Evolutionary conservation across 169 alveolate genomes (phyloP).

Genomic region (Eimeria necatrix): DNA sequence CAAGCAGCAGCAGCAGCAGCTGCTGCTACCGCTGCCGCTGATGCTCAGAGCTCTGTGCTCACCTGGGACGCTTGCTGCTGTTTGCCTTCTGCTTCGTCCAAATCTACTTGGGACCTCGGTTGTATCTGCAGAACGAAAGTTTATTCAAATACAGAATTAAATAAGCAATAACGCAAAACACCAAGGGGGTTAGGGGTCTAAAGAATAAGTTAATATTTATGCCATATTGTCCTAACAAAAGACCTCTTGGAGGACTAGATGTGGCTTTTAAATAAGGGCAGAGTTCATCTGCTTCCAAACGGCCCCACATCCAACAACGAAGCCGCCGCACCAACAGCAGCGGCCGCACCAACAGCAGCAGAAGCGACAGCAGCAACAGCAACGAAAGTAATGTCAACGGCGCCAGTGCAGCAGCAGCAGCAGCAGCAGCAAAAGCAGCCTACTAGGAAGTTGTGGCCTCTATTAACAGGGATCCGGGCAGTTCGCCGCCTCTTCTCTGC

Average conservation of each 20-base stretch:
- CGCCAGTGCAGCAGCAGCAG: not conserved
- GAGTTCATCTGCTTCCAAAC: too few relatives aligned
- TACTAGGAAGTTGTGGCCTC: constrained; percentile 72
- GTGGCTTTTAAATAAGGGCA: not conserved
- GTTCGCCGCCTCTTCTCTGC: constrained; percentile 45
- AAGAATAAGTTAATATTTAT: not conserved
- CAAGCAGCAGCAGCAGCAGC: too few relatives aligned
- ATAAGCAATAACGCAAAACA: too few relatives aligned
- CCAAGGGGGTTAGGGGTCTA: constrained; percentile 10
- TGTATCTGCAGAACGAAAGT: not conserved
- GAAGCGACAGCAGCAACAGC: not conserved
- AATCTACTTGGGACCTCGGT: not conserved
- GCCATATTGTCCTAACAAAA: constrained; percentile 25
- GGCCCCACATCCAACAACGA: too few relatives aligned
- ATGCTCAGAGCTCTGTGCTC: not conserved
- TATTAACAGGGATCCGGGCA: constrained; percentile 57
- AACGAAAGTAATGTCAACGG: not conserved
- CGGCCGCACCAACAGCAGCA: not conserved
- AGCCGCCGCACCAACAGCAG: too few relatives aligned
- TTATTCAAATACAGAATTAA: not conserved
- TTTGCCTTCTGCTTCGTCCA: constrained; percentile 19
- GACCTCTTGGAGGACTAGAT: constrained; percentile 45
- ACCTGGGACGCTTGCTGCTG: constrained; percentile 25
- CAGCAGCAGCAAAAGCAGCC: not conserved
- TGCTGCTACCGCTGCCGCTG: not conserved